phyloP scores from a whole-genome alignment of 768 basidiomycete species.

The Gelatoporia subvermispora region DNA sequence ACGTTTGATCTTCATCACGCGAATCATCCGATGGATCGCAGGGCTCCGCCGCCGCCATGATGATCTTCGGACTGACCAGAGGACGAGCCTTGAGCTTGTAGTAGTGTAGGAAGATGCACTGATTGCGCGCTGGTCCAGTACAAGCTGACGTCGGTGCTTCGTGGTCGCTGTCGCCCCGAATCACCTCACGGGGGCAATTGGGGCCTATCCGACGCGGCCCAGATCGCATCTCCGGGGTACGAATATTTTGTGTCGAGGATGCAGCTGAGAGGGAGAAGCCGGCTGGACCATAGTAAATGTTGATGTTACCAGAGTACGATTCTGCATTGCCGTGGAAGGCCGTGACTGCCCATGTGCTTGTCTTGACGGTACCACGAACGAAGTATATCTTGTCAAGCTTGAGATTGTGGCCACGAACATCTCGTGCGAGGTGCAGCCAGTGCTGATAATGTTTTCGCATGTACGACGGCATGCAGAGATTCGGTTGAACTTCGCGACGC shows the following conservation, averaged over 20 bases:
- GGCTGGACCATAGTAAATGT: too few relatives aligned
- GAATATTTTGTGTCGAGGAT: too few relatives aligned
- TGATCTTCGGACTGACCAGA: background rate
- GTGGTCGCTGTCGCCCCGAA: too few relatives aligned
- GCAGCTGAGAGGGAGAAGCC: too few relatives aligned
- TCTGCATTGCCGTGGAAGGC: background rate
- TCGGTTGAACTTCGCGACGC: conserved; percentile 3
- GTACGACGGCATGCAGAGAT: conserved; percentile 7
- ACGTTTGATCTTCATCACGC: background rate
- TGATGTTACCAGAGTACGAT: too few relatives aligned
- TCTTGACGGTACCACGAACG: conserved; percentile 6
- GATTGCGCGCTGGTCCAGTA: background rate
- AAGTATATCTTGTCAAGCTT: conserved; percentile 3
- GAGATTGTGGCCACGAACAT: conserved; percentile 1
- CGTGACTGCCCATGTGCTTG: conserved; percentile 5
- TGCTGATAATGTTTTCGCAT: conserved; percentile 4
- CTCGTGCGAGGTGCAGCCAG: conserved; percentile 7
- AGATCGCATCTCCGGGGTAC: too few relatives aligned
- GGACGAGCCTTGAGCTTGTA: conserved; percentile 5
- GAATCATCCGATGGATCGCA: background rate
- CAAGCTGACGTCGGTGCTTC: too few relatives aligned
- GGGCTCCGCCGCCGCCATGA: conserved; percentile 4
- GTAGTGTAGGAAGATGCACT: conserved; percentile 10
- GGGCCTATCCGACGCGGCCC: too few relatives aligned
- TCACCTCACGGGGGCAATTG: too few relatives aligned